Conservation (phyloP, 257 asterid species). For the Penstemon newberryi region DNA sequence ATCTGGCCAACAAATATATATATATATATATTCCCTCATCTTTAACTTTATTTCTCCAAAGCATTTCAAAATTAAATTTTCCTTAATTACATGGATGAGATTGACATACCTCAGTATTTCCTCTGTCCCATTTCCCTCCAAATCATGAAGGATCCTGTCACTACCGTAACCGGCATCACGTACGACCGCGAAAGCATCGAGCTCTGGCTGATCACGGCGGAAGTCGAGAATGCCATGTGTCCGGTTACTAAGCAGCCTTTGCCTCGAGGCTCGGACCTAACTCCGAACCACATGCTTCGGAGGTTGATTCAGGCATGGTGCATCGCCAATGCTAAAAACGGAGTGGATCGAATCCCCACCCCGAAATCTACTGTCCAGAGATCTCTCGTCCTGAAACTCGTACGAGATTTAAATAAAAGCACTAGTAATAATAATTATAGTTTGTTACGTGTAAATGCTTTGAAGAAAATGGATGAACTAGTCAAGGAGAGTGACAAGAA, state of each 20-base stretch:
- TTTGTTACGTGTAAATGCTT: slow-evolving; percentile 21
- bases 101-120: slow-evolving; percentile 77
- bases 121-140: slow-evolving; percentile 90
- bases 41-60: neutral
- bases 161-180: slow-evolving; percentile 81
- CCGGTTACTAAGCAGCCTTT: slow-evolving; percentile 75
- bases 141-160: slow-evolving; percentile 88
- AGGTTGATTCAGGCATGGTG: slow-evolving; percentile 87
- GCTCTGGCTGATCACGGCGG: slow-evolving; percentile 52
- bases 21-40: neutral
- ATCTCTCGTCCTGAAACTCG: slow-evolving; percentile 49
- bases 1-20: no score
- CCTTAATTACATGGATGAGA: slow-evolving; percentile 42
- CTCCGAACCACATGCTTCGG: slow-evolving; percentile 91
- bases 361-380: slow-evolving; percentile 57
- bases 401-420: slow-evolving; percentile 40
- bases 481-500: slow-evolving; percentile 51
- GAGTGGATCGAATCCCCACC: slow-evolving; percentile 74
- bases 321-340: slow-evolving; percentile 52
- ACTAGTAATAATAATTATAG: neutral
- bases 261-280: slow-evolving; percentile 49
- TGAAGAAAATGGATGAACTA: slow-evolving; percentile 52
- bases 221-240: slow-evolving; percentile 34
- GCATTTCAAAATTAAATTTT: neutral
- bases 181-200: slow-evolving; percentile 86